Base-by-base conservation (phyloP, 495 filamentous ascomycete species). In the Hypoxylon fuscum region DNA sequence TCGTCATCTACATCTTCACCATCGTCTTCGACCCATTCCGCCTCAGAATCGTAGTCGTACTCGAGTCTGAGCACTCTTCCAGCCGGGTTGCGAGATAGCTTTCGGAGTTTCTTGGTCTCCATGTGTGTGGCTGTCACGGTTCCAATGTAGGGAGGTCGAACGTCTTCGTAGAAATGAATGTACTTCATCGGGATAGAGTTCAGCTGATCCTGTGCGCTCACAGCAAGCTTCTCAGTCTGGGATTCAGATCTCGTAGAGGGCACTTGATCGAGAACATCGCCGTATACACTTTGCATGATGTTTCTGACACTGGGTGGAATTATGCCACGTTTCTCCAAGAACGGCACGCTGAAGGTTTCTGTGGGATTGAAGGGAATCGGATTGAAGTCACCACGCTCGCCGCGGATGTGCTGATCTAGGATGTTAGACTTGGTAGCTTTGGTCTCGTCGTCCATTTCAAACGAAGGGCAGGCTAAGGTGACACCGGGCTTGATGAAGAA, bases 11-110 rank as follows among this genome's bases (percentile, higher is more conserved):
- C 72, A 38, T 93, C 88, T 64, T 93, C 90, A 3, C 79, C 82
- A 45, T 88, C 91, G 68, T 95, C 91, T 47, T 90, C 90, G 61
- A 92, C 89, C 92, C 95, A 98, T 74, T 97, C 96, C 0, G 89
- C 93, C 71, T 99, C 95, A 0, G 93, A 97, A 68, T 98, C 95
- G 66, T 97, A 97, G 59, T 95, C 93, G 72, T 99, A 98, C 68
- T 96, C 80, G n/a, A 87, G 81, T 2, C 88, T 81, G 2, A 89
- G 86, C 5, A 95, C 63, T 37, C 83, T 84, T 23, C 79, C 70
- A 47, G 87, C 85, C 0, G 95, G 93, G 31, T 88, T 90, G 2
- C 89, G 82, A n/a, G 87, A 85, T 3, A 96, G 68, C 55, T 78
- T 86, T 8, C 69, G 64, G 4, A 88, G 79, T 17, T 73, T 74